Conservation (phyloP, 495 filamentous ascomycete species). For the Penicillium alfredii region DNA sequence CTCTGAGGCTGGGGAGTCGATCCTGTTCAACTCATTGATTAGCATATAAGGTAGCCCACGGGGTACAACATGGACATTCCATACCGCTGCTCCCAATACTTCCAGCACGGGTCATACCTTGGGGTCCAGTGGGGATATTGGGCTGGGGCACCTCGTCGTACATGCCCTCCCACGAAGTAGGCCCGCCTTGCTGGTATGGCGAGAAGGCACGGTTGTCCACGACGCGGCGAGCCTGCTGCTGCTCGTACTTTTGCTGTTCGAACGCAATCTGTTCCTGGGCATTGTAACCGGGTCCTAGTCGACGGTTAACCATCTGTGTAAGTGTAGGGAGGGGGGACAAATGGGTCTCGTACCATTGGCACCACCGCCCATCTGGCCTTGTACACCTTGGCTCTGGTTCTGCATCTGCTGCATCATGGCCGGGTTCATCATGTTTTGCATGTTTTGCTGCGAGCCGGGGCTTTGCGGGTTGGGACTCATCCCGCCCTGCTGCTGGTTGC, state of each 20-base stretch:
- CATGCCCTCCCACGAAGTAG: conserved; percentile 97
- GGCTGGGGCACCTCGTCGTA: conserved; percentile 97
- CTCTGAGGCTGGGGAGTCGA: conserved; percentile 52
- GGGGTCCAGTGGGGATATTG: conserved; percentile 51
- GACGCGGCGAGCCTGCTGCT: conserved; percentile 53
- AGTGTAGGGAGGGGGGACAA: too few relatives aligned
- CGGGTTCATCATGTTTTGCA: conserved; percentile 52
- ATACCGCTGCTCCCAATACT: conserved; percentile 51
- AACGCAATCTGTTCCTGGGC: conserved; percentile 74
- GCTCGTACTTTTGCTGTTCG: conserved; percentile 83
- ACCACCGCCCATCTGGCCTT: conserved; percentile 13
- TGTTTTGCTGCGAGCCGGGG: conserved; percentile 30
- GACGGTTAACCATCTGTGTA: too few relatives aligned
- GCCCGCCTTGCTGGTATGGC: conserved; percentile 51
- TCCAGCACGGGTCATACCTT: conserved; percentile 43
- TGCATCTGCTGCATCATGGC: conserved; percentile 73
- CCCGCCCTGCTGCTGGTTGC: conserved; percentile 36
- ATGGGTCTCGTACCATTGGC: too few relatives aligned
- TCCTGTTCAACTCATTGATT: conserved; percentile 19
- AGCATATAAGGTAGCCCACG: too few relatives aligned
- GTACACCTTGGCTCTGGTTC: conserved; percentile 37
- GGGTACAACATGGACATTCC: conserved; percentile 7
- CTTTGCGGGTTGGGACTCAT: conserved; percentile 46
- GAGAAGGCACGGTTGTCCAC: conserved; percentile 43
- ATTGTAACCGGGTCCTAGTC: conserved; percentile 53